phyloP scores from a whole-genome alignment of 139 green algal genomes.

The Bryopsis sp. region DNA sequence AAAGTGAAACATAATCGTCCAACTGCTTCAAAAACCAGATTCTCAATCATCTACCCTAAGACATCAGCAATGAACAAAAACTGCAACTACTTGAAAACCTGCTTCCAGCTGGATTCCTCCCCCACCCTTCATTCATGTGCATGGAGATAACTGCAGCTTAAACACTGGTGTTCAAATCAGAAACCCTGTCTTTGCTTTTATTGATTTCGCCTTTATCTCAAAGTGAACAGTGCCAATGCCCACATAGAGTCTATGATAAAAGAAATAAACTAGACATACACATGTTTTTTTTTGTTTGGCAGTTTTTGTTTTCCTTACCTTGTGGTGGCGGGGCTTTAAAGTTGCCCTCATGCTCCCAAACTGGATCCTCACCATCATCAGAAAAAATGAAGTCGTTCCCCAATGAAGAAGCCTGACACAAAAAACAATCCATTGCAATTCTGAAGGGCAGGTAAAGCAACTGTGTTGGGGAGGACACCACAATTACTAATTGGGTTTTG shows the following conservation, averaged over 20 bases:
- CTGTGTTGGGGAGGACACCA: too few species aligned
- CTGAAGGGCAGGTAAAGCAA: too few species aligned
- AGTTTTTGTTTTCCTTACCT: neutral
- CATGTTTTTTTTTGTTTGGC: too few species aligned
- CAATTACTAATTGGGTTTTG: too few species aligned
- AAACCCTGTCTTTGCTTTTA: neutral
- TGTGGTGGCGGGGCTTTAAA: neutral
- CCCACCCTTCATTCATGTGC: neutral
- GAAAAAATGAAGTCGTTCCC: constrained; percentile 12
- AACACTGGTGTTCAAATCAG: neutral
- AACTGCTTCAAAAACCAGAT: too few species aligned
- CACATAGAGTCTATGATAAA: too few species aligned
- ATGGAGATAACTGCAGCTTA: neutral
- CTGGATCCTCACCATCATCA: constrained; percentile 9
- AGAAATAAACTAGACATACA: too few species aligned
- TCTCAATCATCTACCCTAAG: too few species aligned
- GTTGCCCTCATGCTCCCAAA: constrained; percentile 2
- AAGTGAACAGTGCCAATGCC: neutral
- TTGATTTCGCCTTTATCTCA: neutral
- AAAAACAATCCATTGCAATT: too few species aligned
- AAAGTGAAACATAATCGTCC: neutral
- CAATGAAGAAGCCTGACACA: neutral
- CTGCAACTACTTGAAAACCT: neutral
- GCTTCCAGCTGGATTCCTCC: neutral
- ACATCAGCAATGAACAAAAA: too few species aligned